Base-by-base conservation (phyloP, 2,329 filamentous ascomycete species). In the Amauroascus niger region DNA sequence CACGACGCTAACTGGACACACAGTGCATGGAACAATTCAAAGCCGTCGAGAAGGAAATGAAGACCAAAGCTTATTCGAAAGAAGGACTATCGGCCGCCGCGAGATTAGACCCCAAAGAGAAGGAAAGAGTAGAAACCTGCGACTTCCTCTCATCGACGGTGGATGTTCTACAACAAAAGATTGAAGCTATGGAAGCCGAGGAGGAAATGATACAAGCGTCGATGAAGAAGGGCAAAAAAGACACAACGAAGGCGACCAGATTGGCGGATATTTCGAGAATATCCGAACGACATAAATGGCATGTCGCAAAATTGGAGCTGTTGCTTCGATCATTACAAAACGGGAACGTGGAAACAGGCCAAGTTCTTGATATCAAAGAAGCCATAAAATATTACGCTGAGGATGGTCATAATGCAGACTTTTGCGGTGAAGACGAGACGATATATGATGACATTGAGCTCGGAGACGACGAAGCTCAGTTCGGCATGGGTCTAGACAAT, bases 11-110 rank as follows among this genome's bases (percentile, higher is more conserved):
- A 49, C 55, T 52, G 40, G 49, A 49, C 53, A 50, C 48, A 50
- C 60, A 74, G 68, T 73, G 70, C 74, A 98, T 98, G 93, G 93
- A 98, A 74, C 89, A 88, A 65, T 98, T 98, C 81, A 98, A 98
- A 76, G 91, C 90, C n/a, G 93, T 98, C 51, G 93, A 98, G 73
- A 98, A 98, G 77, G 93, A 95, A 66, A 97, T 98, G 93, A 98
- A 98, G 78, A 98, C 93, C 54, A 98, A 98, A 72, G 93, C 93
- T 57, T 98, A 95, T 74, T 97, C 93, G 58, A 97, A 98, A 77
- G 93, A 97, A 73, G 93, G 93, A 43, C 75, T 98, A 60, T 93
- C 88, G 59, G 87, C 91, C 50, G 88, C 89, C 24, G 84, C 88
- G 49, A 94, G 95, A 71, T 79, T 97, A 59, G 93, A 98, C 73